Base-by-base conservation (phyloP, 2,329 filamentous ascomycete genomes). In the Alternaria gaisen region DNA sequence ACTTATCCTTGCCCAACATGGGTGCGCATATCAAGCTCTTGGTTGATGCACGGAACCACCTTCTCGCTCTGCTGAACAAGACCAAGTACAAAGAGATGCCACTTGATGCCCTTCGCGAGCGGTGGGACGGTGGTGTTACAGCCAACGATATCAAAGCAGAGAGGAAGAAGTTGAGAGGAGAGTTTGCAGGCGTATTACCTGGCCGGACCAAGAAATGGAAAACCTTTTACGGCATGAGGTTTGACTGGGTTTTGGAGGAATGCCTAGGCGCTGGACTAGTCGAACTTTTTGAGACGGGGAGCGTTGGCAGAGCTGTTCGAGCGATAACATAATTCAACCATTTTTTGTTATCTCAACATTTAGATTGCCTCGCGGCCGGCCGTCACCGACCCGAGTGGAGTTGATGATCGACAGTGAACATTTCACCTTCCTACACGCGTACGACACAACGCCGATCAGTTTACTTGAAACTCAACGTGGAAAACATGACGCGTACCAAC, bases 211-310 rank as follows among this genome's bases (percentile, higher is more conserved):
- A 83, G 72, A 90, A 88, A 72, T 93, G 91, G 91, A 89, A 84
- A 72, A 84, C 86, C 30, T 91, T 92, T 64, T 86, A 87, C 70
- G 91, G 91, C 0, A 77, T 92, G 61, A 80, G 84, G 43, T 93
- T 92, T 76, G 85, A 90, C 60, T 93, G 89, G 89, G 83, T 91
- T 16, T 74, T 93, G 42, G 88, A 86, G 41, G 90, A 93, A 75
- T 90, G 89, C 43, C 83, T 91, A 24, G 91, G 90, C 0, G 83
- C 88, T 28, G 91, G 91, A 1, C 72, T 90, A 16, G 84, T 93
- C 4, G 91, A 94, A 77, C 79, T 91, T 14, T 94, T 94, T 75
- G 87, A 92, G 71, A 93, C 91, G 12, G 84, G 88, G 14, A 90
- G 87, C 69, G 89, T 93, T n/a, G 91, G 91, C 1, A 83, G 85